Evolutionary conservation across 2,329 filamentous ascomycete genomes (phyloP).

Genomic region (Phialophora expanda): DNA sequence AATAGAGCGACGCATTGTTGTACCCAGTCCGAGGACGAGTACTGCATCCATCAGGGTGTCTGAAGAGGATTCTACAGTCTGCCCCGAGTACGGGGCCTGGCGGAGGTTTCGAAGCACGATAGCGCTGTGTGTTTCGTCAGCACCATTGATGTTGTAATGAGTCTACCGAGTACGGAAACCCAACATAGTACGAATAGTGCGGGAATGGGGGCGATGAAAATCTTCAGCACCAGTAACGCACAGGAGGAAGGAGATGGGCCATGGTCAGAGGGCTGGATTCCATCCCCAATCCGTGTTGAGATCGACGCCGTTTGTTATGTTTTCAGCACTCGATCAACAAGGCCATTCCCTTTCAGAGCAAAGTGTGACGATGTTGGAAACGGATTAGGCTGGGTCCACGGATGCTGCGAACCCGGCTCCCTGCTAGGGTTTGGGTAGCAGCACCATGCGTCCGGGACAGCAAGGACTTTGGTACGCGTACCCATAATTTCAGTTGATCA

Average conservation of each 20-base stretch:
- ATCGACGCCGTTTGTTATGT: constrained; percentile 14
- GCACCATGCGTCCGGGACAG: constrained; percentile 9
- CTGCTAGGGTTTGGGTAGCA: constrained; percentile 20
- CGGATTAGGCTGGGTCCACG: constrained; percentile 9
- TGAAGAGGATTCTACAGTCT: neutral
- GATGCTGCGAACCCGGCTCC: neutral
- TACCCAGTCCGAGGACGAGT: neutral
- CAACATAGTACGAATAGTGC: neutral
- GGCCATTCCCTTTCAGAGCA: constrained; percentile 8
- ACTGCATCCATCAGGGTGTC: neutral
- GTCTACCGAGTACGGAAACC: neutral
- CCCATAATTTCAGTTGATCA: neutral
- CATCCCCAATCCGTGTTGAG: constrained; percentile 5
- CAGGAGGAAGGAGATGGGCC: neutral
- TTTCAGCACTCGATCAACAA: constrained; percentile 12
- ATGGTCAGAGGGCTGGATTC: neutral
- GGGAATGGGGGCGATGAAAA: neutral
- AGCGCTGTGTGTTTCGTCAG: constrained; percentile 1
- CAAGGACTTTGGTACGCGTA: neutral
- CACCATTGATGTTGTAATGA: neutral
- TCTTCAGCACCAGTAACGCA: neutral
- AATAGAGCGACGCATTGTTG: constrained; percentile 5
- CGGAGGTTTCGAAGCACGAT: constrained; percentile 9
- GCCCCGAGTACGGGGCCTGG: neutral
- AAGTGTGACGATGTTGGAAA: constrained; percentile 24